Percentiles rank a stretch among this genome's conserved stretches.
phyloP scores from a whole-genome alignment of 2,329 filamentous ascomycete species.

The Ophiocordyceps australis region DNA sequence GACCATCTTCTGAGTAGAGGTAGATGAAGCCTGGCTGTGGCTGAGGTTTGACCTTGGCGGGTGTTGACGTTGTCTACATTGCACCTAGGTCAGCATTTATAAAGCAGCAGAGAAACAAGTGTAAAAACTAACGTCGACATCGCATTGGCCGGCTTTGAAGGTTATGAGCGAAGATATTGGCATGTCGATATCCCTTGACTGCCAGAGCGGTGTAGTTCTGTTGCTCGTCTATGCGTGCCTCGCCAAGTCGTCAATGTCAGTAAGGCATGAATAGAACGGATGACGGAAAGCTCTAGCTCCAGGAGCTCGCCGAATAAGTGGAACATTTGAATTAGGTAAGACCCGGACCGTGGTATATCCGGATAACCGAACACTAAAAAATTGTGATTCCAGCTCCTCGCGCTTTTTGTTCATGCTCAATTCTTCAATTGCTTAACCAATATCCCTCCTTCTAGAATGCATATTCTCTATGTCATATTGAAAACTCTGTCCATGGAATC shows the following conservation, averaged over 20 bases:
- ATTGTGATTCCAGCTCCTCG: too few species aligned
- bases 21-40: conserved; percentile 74
- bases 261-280: conserved; percentile 1
- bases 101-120: conserved; percentile 5
- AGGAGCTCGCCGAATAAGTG: conserved; percentile 20
- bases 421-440: neutral
- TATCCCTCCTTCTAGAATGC: neutral
- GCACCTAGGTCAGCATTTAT: conserved; percentile 7
- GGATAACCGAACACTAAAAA: conserved; percentile 1
- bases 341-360: conserved; percentile 7
- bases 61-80: conserved; percentile 27
- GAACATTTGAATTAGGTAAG: neutral
- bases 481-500: too few species aligned
- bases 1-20: conserved; percentile 81
- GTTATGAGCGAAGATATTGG: conserved; percentile 75
- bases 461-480: too few species aligned
- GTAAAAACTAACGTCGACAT: conserved; percentile 48
- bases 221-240: neutral
- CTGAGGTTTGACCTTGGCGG: conserved; percentile 55
- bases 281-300: conserved; percentile 5
- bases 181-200: conserved; percentile 30
- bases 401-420: conserved; percentile 1
- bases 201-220: neutral
- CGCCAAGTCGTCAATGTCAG: too few species aligned
- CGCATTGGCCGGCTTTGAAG: conserved; percentile 88